Conservation (phyloP, 1,284 basidiomycete species). For the Cutaneotrichosporon cutaneum region DNA sequence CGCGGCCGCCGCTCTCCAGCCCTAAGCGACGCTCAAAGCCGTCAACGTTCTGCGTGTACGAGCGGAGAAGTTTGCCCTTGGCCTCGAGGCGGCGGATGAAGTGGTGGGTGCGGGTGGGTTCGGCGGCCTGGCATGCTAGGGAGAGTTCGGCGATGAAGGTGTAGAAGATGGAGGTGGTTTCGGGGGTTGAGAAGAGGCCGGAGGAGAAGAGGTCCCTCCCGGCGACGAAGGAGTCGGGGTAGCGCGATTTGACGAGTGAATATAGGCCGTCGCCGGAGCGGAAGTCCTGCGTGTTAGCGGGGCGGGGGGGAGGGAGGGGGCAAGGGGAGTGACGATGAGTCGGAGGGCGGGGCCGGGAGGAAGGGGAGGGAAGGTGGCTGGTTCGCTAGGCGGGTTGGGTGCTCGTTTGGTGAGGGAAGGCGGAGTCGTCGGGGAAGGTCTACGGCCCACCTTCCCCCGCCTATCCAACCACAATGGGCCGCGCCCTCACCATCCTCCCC, state of each 20-base stretch:
- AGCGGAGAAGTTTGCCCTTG: slow-evolving; percentile 79
- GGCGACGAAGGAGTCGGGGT: slow-evolving; percentile 77
- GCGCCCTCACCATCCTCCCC: no score
- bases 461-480: no score
- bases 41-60: slow-evolving; percentile 95
- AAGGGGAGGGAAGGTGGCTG: background rate
- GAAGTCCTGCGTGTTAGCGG: slow-evolving; percentile 65
- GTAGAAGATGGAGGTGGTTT: slow-evolving; percentile 85
- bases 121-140: slow-evolving; percentile 71
- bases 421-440: background rate
- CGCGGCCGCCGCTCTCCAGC: slow-evolving; percentile 64
- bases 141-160: slow-evolving; percentile 91
- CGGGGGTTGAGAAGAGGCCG: slow-evolving; percentile 73
- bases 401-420: background rate
- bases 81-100: slow-evolving; percentile 81
- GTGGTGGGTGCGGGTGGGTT: slow-evolving; percentile 79
- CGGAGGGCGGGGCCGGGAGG: background rate
- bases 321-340: background rate
- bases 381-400: background rate
- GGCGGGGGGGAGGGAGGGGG: background rate
- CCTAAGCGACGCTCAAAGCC: slow-evolving; percentile 82
- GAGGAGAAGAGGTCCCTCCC: slow-evolving; percentile 89
- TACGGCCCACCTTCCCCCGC: no score
- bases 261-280: slow-evolving; percentile 85
- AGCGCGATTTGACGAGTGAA: slow-evolving; percentile 76